These are phyloP conservation scores for Jaminaea rosea DNA, from an alignment of 1,284 basidiomycete species.

Conservation along the genomic window DNA sequence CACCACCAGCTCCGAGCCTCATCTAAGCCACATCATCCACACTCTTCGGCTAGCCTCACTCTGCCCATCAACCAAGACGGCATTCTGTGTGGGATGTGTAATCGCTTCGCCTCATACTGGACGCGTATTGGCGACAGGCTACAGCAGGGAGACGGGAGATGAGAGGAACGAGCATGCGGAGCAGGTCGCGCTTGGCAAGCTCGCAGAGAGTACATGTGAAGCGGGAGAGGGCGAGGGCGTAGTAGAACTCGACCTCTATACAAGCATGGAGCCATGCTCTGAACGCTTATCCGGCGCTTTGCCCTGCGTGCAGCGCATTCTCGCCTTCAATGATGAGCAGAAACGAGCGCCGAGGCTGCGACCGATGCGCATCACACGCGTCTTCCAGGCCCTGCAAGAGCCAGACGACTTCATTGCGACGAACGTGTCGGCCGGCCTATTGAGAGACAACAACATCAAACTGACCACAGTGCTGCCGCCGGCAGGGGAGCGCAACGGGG, in stretches of 20 bases:
- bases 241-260: slow-evolving; percentile 65
- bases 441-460: slow-evolving; percentile 66
- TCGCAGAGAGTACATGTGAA: slow-evolving; percentile 25
- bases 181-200: slow-evolving; percentile 81
- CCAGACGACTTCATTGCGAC: slow-evolving; percentile 82
- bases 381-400: slow-evolving; percentile 83
- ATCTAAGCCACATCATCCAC: slow-evolving; percentile 58
- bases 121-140: slow-evolving; percentile 64
- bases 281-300: slow-evolving; percentile 74
- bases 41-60: slow-evolving; percentile 67
- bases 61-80: slow-evolving; percentile 64
- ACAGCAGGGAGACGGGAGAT: slow-evolving; percentile 84
- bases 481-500: background rate
- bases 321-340: slow-evolving; percentile 51
- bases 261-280: slow-evolving; percentile 95
- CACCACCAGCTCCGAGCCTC: too few relatives aligned
- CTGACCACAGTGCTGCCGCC: slow-evolving; percentile 58
- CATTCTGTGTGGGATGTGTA: slow-evolving; percentile 91
- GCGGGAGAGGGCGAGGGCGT: background rate
- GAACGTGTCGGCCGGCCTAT: slow-evolving; percentile 72
- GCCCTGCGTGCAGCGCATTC: slow-evolving; percentile 77
- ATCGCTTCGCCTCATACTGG: slow-evolving; percentile 53
- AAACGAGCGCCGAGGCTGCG: background rate
- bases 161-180: slow-evolving; percentile 93
- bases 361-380: slow-evolving; percentile 56